Percentiles rank a stretch among this genome's conserved stretches.
Evolutionary conservation across 169 alveolate genomes (phyloP).

Genomic region (Eimeria falciformis): DNA sequence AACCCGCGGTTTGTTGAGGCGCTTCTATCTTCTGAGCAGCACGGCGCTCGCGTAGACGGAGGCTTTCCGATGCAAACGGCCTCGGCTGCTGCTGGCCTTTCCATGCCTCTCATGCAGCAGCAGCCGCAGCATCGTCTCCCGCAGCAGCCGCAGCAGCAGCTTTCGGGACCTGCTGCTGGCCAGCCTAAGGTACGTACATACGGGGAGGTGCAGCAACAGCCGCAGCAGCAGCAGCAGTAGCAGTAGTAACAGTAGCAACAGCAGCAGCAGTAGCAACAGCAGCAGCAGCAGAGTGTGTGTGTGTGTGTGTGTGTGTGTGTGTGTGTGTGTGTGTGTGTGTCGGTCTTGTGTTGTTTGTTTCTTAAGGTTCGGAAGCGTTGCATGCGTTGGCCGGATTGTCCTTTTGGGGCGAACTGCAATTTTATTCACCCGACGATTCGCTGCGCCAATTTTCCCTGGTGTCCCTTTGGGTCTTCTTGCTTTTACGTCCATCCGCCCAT

Average conservation of each 20-base stretch:
- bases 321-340: neutral
- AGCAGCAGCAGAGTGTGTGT: neutral
- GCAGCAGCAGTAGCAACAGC: slow-evolving; percentile 16
- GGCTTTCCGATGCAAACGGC: slow-evolving; percentile 52
- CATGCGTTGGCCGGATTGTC: slow-evolving; percentile 85
- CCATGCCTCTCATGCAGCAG: slow-evolving; percentile 57
- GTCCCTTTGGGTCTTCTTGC: slow-evolving; percentile 85
- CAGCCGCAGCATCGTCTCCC: slow-evolving; percentile 39
- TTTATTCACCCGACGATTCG: slow-evolving; percentile 86
- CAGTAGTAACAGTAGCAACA: neutral
- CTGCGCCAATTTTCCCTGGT: slow-evolving; percentile 85
- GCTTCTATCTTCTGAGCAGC: slow-evolving; percentile 37
- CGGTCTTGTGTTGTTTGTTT: neutral
- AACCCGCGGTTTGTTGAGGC: slow-evolving; percentile 71
- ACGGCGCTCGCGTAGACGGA: slow-evolving; percentile 34
- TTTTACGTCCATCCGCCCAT: slow-evolving; percentile 84
- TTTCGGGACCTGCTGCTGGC: too few relatives aligned
- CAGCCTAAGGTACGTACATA: too few relatives aligned
- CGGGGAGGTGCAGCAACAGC: slow-evolving; percentile 17
- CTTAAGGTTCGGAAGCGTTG: slow-evolving; percentile 83
- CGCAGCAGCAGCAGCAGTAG: neutral
- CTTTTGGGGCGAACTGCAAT: slow-evolving; percentile 87
- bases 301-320: neutral
- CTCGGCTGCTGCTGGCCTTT: slow-evolving; percentile 50
- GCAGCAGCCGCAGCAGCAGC: slow-evolving; percentile 59